A percentile compares a stretch with the other conserved stretches of the same genome.
Evolutionary conservation across 768 basidiomycete species (phyloP).

Genomic region (Amanita pseudoporphyria): DNA sequence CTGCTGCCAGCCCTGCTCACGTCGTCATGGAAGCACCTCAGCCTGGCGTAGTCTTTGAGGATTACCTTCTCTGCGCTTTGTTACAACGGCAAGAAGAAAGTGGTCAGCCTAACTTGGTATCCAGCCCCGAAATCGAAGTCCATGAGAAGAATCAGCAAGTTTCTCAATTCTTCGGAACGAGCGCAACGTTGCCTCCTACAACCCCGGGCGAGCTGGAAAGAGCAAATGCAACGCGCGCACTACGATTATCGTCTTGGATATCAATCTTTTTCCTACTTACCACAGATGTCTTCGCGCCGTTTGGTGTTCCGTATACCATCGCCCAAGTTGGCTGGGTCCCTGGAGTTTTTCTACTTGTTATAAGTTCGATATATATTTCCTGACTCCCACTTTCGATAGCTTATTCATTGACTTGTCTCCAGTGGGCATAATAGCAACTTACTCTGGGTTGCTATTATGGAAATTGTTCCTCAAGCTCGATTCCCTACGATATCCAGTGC

Average conservation of each 20-base stretch:
- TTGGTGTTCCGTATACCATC: conserved; percentile 36
- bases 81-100: conserved; percentile 21
- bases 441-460: conserved; percentile 49
- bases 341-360: conserved; percentile 32
- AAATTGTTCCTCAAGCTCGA: conserved; percentile 45
- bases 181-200: conserved; percentile 4
- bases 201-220: conserved; percentile 13
- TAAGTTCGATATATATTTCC: conserved; percentile 19
- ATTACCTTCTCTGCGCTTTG: conserved; percentile 27
- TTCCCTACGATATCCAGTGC: conserved; percentile 43
- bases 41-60: conserved; percentile 21
- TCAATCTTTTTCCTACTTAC: conserved; percentile 47
- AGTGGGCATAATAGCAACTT: conserved; percentile 43
- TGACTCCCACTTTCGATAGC: not conserved
- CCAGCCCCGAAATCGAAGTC: not conserved
- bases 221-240: conserved; percentile 31
- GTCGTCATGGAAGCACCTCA: not conserved
- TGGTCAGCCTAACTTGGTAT: too few species aligned
- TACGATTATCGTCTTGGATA: conserved; percentile 41
- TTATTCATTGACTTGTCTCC: not conserved
- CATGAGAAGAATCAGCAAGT: not conserved
- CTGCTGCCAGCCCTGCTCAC: too few species aligned
- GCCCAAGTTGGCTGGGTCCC: conserved; percentile 50
- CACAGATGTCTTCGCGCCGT: conserved; percentile 54
- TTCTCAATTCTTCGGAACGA: not conserved